Conservation (phyloP, 768 basidiomycete species). For the Porphyrellus cyaneotinctus region DNA sequence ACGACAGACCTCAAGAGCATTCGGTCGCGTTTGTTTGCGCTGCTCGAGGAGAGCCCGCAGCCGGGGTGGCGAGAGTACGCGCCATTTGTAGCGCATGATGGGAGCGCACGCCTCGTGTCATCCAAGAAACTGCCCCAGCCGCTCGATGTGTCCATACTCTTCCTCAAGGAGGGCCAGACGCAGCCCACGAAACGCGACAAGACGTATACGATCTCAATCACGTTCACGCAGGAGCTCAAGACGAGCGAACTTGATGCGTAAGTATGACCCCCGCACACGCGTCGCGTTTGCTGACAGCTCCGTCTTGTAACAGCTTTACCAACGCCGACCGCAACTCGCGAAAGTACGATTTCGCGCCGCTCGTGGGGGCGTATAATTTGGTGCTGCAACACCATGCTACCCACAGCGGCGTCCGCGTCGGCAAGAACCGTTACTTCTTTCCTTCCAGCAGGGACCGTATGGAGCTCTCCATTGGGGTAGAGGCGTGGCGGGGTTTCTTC, state of each 20-base stretch:
- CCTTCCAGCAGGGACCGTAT: conserved; percentile 24
- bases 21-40: conserved; percentile 37
- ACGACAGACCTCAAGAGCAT: conserved; percentile 35
- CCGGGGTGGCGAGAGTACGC: conserved; percentile 37
- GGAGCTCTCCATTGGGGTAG: conserved; percentile 36
- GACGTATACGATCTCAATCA: conserved; percentile 38
- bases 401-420: conserved; percentile 43
- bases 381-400: conserved; percentile 43
- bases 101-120: conserved; percentile 41
- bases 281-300: not conserved
- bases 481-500: conserved; percentile 48
- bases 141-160: conserved; percentile 31
- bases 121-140: conserved; percentile 36
- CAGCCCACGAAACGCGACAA: conserved; percentile 30
- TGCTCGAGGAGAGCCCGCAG: conserved; percentile 38
- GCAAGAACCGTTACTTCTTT: conserved; percentile 52
- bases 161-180: conserved; percentile 39
- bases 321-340: conserved; percentile 35
- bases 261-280: conserved; percentile 6
- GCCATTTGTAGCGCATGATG: conserved; percentile 38
- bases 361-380: conserved; percentile 45
- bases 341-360: conserved; percentile 39
- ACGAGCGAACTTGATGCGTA: conserved; percentile 31
- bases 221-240: conserved; percentile 29
- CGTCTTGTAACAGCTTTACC: conserved; percentile 34